phyloP scores from a whole-genome alignment of 2,329 filamentous ascomycete genomes.

The Penicillium sclerotigenum region DNA sequence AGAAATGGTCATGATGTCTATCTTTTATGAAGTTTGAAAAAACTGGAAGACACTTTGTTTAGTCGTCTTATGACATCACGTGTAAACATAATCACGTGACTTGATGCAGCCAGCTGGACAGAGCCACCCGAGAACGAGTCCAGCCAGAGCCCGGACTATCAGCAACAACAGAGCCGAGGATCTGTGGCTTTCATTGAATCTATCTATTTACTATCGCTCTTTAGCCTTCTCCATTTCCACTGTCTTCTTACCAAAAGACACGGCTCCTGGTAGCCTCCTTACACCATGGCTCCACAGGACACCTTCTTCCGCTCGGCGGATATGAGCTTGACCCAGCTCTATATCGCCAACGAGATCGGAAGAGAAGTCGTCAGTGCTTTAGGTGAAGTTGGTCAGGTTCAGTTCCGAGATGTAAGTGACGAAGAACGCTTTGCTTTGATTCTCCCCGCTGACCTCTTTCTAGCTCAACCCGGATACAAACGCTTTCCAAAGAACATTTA shows the following conservation, averaged over 20 bases:
- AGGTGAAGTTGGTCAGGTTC: slow-evolving; percentile 91
- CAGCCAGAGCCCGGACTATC: neutral
- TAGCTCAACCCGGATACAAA: slow-evolving; percentile 90
- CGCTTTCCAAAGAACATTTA: slow-evolving; percentile 96
- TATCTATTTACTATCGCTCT: slow-evolving; percentile 8
- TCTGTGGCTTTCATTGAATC: slow-evolving; percentile 17
- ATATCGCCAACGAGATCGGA: slow-evolving; percentile 98
- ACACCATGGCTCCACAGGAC: slow-evolving; percentile 67
- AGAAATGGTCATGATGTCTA: neutral
- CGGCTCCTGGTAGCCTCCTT: slow-evolving; percentile 21
- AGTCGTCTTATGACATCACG: neutral
- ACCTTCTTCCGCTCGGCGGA: slow-evolving; percentile 99
- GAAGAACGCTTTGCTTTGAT: slow-evolving; percentile 2
- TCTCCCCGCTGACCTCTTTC: slow-evolving; percentile 18
- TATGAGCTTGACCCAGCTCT: slow-evolving; percentile 99
- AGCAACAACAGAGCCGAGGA: slow-evolving; percentile 5
- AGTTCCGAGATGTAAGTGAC: slow-evolving; percentile 85
- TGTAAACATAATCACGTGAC: slow-evolving; percentile 9
- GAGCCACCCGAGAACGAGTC: slow-evolving; percentile 6
- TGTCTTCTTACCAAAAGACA: slow-evolving; percentile 20
- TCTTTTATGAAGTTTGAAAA: accelerated
- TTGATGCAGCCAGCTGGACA: slow-evolving; percentile 20
- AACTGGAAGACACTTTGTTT: neutral
- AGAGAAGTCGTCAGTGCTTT: slow-evolving; percentile 95
- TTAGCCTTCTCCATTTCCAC: slow-evolving; percentile 3